Evolutionary conservation across 2,329 filamentous ascomycete genomes (phyloP), one percentile per base, ranked within the genome.

Genomic region (Didymella segeticola): DNA sequence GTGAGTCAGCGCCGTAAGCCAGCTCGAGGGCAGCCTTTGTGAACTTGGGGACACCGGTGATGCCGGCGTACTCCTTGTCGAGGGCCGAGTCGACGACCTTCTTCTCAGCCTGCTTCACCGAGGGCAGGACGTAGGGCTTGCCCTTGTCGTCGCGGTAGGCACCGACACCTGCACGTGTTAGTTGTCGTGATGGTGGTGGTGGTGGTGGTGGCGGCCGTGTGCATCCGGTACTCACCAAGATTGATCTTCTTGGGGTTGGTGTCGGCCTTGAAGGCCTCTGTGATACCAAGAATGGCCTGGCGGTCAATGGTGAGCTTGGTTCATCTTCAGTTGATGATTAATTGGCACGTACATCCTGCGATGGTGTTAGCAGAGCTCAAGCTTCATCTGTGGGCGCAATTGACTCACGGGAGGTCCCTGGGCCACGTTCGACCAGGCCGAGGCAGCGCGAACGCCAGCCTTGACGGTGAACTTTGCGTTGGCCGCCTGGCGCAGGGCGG

Each of bases 181-280:
- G 64, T 53, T 33, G 53, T 31, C 4, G 22, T 45, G 22, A 43
- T 22, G 37, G 34, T 31, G n/a, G 12, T 9, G 4, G 4, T 8
- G 25, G n/a, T 31, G 5, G 22, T 45, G 22, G 46, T 22, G 37
- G 34, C 27, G n/a, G 12, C 9, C 5, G 4, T 8, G 25, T 25
- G 25, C 8, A 33, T 9, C 14, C n/a, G n/a, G 12, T 11, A 62
- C 83, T 72, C 80, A 89, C 90, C 95, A 58, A 99, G 83, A 83
- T 98, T 98, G 84, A 99, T 98, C 87, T 98, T 99, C 82, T 96
- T 87, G 61, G 86, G 82, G 79, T 96, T 93, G 71, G 83, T 85
- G 77, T 99, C 95, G 78, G 93, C 93, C 85, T 98, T 99, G 89
- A 95, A 99, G 58, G 95, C 95, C 82, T 99, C 95, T 61, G 95